phyloP scores from a whole-genome alignment of 176 grass and related monocot genomes.

The Tillandsia fasciculata region DNA sequence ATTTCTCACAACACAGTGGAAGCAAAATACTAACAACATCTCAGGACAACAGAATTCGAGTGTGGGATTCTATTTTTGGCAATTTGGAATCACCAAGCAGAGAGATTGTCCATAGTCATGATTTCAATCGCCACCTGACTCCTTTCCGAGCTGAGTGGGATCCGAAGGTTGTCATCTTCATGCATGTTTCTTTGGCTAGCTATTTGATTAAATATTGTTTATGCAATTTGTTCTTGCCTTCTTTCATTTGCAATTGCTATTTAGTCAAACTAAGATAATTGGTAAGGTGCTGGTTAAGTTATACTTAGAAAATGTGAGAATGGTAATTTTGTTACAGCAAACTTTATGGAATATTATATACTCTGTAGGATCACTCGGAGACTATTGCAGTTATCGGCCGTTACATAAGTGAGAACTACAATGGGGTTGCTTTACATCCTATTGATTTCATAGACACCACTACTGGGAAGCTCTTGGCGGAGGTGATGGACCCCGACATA shows the following conservation, averaged over 20 bases:
- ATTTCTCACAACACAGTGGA: slow-evolving; percentile 76
- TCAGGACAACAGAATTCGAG: slow-evolving; percentile 87
- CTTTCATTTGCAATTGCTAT: too few species aligned
- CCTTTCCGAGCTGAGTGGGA: slow-evolving; percentile 98
- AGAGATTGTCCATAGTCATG: slow-evolving; percentile 97
- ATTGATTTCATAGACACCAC: slow-evolving; percentile 90
- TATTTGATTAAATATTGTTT: not conserved
- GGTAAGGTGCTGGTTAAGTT: too few species aligned
- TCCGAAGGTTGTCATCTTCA: slow-evolving; percentile 53
- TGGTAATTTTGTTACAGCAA: not conserved
- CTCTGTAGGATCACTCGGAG: slow-evolving; percentile 69
- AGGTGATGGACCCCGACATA: slow-evolving; percentile 76
- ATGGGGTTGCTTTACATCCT: slow-evolving; percentile 83
- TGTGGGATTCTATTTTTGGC: slow-evolving; percentile 95
- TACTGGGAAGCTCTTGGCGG: slow-evolving; percentile 79
- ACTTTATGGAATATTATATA: slow-evolving; percentile 4
- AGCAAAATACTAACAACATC: slow-evolving; percentile 87
- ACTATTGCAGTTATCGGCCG: slow-evolving; percentile 75
- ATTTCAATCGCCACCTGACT: slow-evolving; percentile 94
- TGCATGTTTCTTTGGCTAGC: not conserved
- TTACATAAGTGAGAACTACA: slow-evolving; percentile 93
- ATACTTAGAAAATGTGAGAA: too few species aligned
- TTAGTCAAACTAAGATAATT: too few species aligned
- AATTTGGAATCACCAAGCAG: slow-evolving; percentile 72
- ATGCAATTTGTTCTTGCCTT: not conserved